These are phyloP conservation scores for Tetracladium setigerum DNA, from an alignment of 495 filamentous ascomycete species.

Conservation along the genomic window DNA sequence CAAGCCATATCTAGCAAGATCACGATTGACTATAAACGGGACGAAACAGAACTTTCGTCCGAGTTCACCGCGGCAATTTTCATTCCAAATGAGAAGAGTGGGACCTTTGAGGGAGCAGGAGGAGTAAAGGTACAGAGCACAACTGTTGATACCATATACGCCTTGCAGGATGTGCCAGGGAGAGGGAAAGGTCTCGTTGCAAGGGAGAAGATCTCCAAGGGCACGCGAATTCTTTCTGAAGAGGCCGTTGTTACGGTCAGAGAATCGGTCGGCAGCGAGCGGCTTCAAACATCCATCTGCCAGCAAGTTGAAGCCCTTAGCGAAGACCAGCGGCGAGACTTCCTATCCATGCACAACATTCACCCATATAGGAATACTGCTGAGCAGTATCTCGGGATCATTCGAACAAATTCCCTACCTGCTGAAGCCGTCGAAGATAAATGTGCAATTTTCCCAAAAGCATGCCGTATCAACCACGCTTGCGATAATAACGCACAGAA, in stretches of 20 bases:
- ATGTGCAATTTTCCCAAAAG: slow-evolving; percentile 24
- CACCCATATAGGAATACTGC: slow-evolving; percentile 1
- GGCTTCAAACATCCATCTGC: slow-evolving; percentile 2
- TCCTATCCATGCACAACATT: slow-evolving; percentile 26
- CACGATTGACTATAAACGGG: slow-evolving; percentile 9
- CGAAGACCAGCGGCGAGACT: slow-evolving; percentile 11
- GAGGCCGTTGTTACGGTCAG: slow-evolving; percentile 15
- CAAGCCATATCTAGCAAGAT: slow-evolving; percentile 11
- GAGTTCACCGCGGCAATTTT: slow-evolving; percentile 10
- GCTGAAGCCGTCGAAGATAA: slow-evolving; percentile 10
- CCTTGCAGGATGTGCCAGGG: slow-evolving; percentile 17
- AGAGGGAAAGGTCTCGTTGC: slow-evolving; percentile 29
- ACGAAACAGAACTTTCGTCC: slow-evolving; percentile 12
- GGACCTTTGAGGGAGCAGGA: slow-evolving; percentile 1
- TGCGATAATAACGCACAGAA: slow-evolving; percentile 29
- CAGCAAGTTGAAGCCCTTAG: slow-evolving; percentile 18
- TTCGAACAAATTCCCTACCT: slow-evolving; percentile 25
- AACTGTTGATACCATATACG: not conserved
- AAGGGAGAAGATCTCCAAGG: slow-evolving; percentile 22
- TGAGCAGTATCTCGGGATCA: slow-evolving; percentile 21
- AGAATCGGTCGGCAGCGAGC: not conserved
- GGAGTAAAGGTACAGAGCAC: not conserved
- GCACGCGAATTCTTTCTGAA: slow-evolving; percentile 28
- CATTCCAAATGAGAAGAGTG: slow-evolving; percentile 6
- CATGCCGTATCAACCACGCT: slow-evolving; percentile 31